phyloP scores from a whole-genome alignment of 495 filamentous ascomycete species.

The Penicillium bialowiezense region DNA sequence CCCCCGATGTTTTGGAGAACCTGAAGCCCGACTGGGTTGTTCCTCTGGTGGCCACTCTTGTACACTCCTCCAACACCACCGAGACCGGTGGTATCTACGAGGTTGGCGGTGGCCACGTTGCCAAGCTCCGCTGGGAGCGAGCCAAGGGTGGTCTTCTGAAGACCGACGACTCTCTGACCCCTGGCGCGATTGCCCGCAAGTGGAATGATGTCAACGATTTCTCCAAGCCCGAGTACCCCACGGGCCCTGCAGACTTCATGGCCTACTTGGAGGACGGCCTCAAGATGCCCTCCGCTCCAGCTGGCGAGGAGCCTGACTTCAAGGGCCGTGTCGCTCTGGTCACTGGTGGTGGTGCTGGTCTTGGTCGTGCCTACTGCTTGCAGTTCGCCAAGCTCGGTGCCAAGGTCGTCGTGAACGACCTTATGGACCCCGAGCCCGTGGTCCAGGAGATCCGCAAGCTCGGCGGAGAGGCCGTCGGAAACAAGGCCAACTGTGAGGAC shows the following conservation, averaged over 20 bases:
- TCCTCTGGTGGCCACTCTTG: conserved; percentile 84
- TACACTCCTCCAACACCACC: conserved; percentile 79
- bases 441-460: conserved; percentile 88
- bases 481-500: conserved; percentile 92
- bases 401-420: conserved; percentile 90
- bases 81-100: conserved; percentile 93
- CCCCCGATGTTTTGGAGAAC: conserved; percentile 82
- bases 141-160: conserved; percentile 88
- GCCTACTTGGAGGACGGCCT: conserved; percentile 79
- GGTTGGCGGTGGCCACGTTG: conserved; percentile 87
- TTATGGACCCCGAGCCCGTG: conserved; percentile 87
- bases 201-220: conserved; percentile 90
- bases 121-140: conserved; percentile 95
- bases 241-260: conserved; percentile 87
- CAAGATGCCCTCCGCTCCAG: conserved; percentile 69
- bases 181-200: conserved; percentile 80
- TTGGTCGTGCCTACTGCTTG: conserved; percentile 89
- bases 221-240: conserved; percentile 78
- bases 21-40: conserved; percentile 96
- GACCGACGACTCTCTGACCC: conserved; percentile 83
- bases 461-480: conserved; percentile 88
- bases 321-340: conserved; percentile 88
- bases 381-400: conserved; percentile 89
- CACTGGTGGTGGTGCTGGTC: conserved; percentile 83
- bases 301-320: conserved; percentile 80